A percentile compares a stretch with the other conserved stretches of the same genome.
Conservation (phyloP, 1,139 yeast genomes). For the Zygosaccharomyces sapae region DNA sequence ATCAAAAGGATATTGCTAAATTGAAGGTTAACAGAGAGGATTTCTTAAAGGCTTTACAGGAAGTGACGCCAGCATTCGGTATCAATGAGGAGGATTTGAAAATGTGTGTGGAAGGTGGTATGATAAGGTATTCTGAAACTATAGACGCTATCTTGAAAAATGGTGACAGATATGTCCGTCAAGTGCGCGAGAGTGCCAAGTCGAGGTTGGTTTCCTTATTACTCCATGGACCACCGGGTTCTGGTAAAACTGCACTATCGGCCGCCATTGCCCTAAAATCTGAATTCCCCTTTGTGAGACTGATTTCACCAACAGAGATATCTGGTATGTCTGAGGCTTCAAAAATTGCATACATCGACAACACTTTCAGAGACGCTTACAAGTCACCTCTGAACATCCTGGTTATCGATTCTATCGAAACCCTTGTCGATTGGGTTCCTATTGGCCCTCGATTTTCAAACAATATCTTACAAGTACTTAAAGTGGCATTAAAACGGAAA, state of each 20-base stretch:
- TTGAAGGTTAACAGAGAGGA: conserved; percentile 75
- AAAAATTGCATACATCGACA: conserved; percentile 82
- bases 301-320: conserved; percentile 83
- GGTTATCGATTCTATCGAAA: conserved; percentile 89
- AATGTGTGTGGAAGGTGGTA: conserved; percentile 78
- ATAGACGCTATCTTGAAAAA: conserved; percentile 64
- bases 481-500: conserved; percentile 70
- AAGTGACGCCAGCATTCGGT: conserved; percentile 95
- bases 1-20: conserved; percentile 56
- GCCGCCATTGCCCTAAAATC: conserved; percentile 82
- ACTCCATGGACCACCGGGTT: conserved; percentile 88
- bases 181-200: conserved; percentile 71
- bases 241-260: conserved; percentile 95
- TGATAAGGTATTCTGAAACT: conserved; percentile 67
- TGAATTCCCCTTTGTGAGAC: conserved; percentile 83
- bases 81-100: conserved; percentile 90
- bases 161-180: conserved; percentile 74
- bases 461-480: conserved; percentile 76
- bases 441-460: conserved; percentile 96
- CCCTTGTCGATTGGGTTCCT: conserved; percentile 89
- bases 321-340: conserved; percentile 91
- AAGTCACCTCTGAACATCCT: conserved; percentile 86
- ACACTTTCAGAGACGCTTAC: conserved; percentile 88
- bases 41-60: conserved; percentile 77
- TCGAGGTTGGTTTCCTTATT: conserved; percentile 80